phyloP scores from a whole-genome alignment of 2,329 filamentous ascomycete genomes.

The Fusarium siculi region DNA sequence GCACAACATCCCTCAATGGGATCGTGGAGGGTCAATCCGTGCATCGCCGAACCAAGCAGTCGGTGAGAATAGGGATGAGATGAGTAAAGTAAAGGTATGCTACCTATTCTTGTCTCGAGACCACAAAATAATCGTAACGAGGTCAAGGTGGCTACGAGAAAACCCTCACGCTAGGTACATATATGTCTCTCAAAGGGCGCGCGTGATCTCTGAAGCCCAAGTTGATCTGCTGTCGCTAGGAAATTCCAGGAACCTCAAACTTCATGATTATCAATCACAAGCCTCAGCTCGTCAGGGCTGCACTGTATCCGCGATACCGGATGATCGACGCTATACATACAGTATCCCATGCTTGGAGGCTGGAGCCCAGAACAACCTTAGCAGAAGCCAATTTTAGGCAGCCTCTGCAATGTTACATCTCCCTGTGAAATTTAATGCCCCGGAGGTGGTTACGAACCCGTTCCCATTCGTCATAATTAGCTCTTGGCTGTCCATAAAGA shows the following conservation, averaged over 20 bases:
- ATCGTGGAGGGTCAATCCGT: slow-evolving; percentile 4
- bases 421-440: slow-evolving; percentile 1
- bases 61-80: not conserved
- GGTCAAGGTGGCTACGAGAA: slow-evolving; percentile 1
- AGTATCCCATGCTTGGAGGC: not conserved
- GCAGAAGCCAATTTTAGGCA: slow-evolving; percentile 31
- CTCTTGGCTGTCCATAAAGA: slow-evolving; percentile 1
- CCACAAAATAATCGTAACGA: slow-evolving; percentile 1
- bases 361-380: slow-evolving; percentile 14
- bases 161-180: slow-evolving; percentile 27
- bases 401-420: slow-evolving; percentile 19
- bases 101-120: not conserved
- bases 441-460: not conserved
- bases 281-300: slow-evolving; percentile 9
- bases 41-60: slow-evolving; percentile 5
- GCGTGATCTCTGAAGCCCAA: slow-evolving; percentile 9
- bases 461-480: slow-evolving; percentile 11
- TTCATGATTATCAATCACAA: slow-evolving; percentile 18
- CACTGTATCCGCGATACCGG: slow-evolving; percentile 4
- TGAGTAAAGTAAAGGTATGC: not conserved
- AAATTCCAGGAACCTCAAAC: slow-evolving; percentile 23
- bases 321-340: slow-evolving; percentile 21
- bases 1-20: not conserved
- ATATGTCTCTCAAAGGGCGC: slow-evolving; percentile 33
- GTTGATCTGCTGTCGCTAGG: slow-evolving; percentile 15